phyloP scores from a whole-genome alignment of 495 filamentous ascomycete genomes.

The Aspergillus ostianus region DNA sequence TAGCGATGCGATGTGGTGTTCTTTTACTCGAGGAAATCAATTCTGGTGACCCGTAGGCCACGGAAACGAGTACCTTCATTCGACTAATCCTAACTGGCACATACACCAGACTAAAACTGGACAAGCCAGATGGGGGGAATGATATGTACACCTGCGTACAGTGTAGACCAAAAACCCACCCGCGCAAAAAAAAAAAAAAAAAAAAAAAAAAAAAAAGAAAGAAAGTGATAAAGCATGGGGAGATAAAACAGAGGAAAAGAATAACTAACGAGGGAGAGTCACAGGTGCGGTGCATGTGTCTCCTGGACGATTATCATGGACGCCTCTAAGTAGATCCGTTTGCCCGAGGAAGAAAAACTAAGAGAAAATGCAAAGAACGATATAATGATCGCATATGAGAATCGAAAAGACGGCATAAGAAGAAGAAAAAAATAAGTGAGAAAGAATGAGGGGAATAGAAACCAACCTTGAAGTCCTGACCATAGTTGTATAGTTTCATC shows the following conservation, averaged over 20 bases:
- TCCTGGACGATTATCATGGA: background rate
- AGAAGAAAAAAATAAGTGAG: slow-evolving; percentile 17
- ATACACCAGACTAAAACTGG: slow-evolving; percentile 15
- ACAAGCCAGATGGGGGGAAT: slow-evolving; percentile 5
- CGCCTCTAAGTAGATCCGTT: background rate
- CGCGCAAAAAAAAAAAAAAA: slow-evolving; percentile 2
- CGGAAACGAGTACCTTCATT: slow-evolving; percentile 22
- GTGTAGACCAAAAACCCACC: slow-evolving; percentile 7
- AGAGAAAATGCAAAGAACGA: slow-evolving; percentile 12
- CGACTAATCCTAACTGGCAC: slow-evolving; percentile 20
- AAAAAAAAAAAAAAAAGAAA: background rate
- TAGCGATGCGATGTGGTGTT: background rate
- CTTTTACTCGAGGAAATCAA: background rate
- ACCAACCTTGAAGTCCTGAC: slow-evolving; percentile 41
- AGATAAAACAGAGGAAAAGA: too few species aligned
- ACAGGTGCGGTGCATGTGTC: background rate
- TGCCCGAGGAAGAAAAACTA: slow-evolving; percentile 4
- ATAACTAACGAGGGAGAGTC: background rate
- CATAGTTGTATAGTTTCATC: slow-evolving; percentile 18
- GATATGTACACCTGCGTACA: slow-evolving; percentile 23
- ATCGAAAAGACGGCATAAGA: slow-evolving; percentile 16
- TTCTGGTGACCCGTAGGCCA: slow-evolving; percentile 21
- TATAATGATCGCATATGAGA: slow-evolving; percentile 18
- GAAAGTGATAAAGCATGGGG: too few species aligned
- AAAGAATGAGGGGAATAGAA: slow-evolving; percentile 10